phyloP scores from a whole-genome alignment of 805 yeast genomes.

The Saturnispora gosingensis region DNA sequence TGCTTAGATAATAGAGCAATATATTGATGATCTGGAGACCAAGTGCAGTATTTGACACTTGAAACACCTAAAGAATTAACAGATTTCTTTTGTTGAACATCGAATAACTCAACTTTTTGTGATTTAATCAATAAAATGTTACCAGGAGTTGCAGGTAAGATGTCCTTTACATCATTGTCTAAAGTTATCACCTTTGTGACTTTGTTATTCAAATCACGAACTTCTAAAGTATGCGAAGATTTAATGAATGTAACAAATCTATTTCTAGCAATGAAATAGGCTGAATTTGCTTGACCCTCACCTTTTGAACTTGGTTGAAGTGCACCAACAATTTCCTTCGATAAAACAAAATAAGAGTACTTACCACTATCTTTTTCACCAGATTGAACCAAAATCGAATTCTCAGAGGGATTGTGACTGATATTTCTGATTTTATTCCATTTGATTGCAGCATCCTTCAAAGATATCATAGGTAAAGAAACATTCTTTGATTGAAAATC shows the following conservation, averaged over 20 bases:
- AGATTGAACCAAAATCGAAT: conserved; percentile 73
- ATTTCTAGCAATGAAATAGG: conserved; percentile 89
- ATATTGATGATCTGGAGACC: conserved; percentile 84
- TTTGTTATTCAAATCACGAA: conserved; percentile 74
- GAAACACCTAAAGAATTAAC: conserved; percentile 58
- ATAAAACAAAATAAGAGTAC: conserved; percentile 69
- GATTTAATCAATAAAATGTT: conserved; percentile 66
- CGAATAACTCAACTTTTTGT: conserved; percentile 69
- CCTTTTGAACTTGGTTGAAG: conserved; percentile 77
- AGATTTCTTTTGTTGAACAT: conserved; percentile 85
- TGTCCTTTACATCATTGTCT: conserved; percentile 57
- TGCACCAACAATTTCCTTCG: conserved; percentile 88
- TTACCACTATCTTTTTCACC: conserved; percentile 58
- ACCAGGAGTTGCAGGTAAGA: conserved; percentile 76
- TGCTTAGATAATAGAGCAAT: conserved; percentile 88
- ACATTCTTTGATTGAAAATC: conserved; percentile 57
- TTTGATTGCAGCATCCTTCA: conserved; percentile 74
- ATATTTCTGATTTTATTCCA: conserved; percentile 81
- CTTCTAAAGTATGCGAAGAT: conserved; percentile 56
- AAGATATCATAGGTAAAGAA: conserved; percentile 70
- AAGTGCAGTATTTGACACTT: conserved; percentile 78
- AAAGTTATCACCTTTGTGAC: conserved; percentile 73
- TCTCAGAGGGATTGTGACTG: conserved; percentile 88
- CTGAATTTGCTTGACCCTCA: conserved; percentile 76
- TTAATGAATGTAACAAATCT: conserved; percentile 78